Evolutionary conservation across 768 basidiomycete genomes (phyloP).

Genomic region (Saitozyma podzolica): DNA sequence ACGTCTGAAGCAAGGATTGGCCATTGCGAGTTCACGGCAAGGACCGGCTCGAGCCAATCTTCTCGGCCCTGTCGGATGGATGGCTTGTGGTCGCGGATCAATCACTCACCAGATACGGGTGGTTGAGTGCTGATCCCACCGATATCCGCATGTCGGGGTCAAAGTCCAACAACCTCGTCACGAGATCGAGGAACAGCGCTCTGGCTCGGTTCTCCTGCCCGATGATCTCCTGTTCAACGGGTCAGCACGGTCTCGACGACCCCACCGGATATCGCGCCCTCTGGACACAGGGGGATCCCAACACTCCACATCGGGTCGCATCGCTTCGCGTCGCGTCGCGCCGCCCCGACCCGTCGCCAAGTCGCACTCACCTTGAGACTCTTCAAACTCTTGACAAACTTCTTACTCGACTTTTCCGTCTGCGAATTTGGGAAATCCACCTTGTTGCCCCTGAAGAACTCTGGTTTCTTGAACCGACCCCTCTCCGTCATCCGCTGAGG

Average conservation of each 20-base stretch:
- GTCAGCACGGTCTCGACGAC: slow-evolving; percentile 1
- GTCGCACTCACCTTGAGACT: slow-evolving; percentile 55
- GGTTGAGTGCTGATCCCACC: slow-evolving; percentile 81
- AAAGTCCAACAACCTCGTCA: slow-evolving; percentile 80
- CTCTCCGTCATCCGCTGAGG: slow-evolving; percentile 69
- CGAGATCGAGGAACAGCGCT: slow-evolving; percentile 65
- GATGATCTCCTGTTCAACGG: too few relatives aligned
- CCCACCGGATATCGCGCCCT: too few relatives aligned
- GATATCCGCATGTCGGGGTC: slow-evolving; percentile 85
- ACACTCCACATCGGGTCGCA: too few relatives aligned
- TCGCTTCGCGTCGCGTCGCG: too few relatives aligned
- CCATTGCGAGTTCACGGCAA: too few relatives aligned
- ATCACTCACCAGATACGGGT: slow-evolving; percentile 62
- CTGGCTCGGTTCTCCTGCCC: too few relatives aligned
- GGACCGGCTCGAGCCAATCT: too few relatives aligned
- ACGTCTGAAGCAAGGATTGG: too few relatives aligned
- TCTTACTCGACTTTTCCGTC: slow-evolving; percentile 84
- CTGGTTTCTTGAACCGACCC: slow-evolving; percentile 66
- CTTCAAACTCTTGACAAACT: slow-evolving; percentile 80
- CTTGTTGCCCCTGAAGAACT: slow-evolving; percentile 83
- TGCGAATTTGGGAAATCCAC: slow-evolving; percentile 91
- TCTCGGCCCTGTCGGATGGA: too few relatives aligned
- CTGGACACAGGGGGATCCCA: too few relatives aligned
- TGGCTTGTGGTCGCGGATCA: too few relatives aligned
- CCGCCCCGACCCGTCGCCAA: too few relatives aligned